phyloP scores from a whole-genome alignment of 306 rosid genomes.

The Inga oerstediana region DNA sequence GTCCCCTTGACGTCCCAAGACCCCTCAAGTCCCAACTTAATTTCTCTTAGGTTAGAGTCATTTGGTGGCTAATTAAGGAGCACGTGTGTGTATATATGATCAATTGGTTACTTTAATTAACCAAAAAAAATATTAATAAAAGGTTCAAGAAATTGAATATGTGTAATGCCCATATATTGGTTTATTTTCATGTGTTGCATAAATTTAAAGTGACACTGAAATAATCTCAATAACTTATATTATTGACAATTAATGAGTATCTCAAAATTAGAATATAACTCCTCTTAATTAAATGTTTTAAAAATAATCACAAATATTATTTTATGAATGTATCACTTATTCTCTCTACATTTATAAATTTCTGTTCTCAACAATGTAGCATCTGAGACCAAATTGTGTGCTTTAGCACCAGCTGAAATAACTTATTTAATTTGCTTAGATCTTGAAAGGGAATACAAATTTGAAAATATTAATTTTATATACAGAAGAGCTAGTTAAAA shows the following conservation, averaged over 20 bases:
- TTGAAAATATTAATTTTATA: too few relatives aligned
- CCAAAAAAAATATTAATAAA: too few relatives aligned
- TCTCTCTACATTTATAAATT: too few relatives aligned
- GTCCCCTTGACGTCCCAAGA: slow-evolving; percentile 2
- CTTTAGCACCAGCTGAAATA: too few relatives aligned
- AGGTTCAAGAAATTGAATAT: background rate
- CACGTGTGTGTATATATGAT: background rate
- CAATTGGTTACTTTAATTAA: background rate
- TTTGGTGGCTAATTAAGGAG: background rate
- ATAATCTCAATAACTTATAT: background rate
- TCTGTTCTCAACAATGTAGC: too few relatives aligned
- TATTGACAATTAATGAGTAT: background rate
- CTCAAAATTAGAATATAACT: background rate
- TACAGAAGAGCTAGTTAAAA: background rate
- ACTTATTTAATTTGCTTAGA: too few relatives aligned
- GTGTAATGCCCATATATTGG: background rate
- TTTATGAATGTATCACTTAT: too few relatives aligned
- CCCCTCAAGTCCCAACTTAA: slow-evolving; percentile 7
- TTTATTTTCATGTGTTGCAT: background rate
- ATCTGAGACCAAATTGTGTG: too few relatives aligned
- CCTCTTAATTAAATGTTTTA: background rate
- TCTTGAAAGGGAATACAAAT: too few relatives aligned
- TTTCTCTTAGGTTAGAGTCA: slow-evolving; percentile 5
- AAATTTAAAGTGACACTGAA: background rate
- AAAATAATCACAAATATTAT: too few relatives aligned